phyloP scores from a whole-genome alignment of 495 filamentous ascomycete genomes.

The Hamigera avellanea region DNA sequence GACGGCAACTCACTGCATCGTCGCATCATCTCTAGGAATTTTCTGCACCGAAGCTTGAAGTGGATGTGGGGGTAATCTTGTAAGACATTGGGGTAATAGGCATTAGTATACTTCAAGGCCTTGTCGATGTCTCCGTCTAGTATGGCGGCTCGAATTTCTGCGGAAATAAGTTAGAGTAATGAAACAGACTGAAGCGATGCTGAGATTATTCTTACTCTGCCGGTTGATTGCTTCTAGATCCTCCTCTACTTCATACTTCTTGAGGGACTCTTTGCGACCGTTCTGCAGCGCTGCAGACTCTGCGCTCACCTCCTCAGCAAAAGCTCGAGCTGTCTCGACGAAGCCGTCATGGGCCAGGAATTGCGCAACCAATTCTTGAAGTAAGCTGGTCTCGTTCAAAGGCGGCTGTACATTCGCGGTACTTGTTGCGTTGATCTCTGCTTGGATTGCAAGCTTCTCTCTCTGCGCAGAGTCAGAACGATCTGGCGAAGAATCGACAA shows the following conservation, averaged over 20 bases:
- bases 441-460: slow-evolving; percentile 47
- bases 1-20: slow-evolving; percentile 54
- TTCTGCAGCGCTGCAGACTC: slow-evolving; percentile 56
- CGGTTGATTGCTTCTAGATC: slow-evolving; percentile 80
- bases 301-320: slow-evolving; percentile 68
- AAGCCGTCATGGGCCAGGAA: slow-evolving; percentile 94
- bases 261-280: slow-evolving; percentile 37
- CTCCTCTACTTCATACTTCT: slow-evolving; percentile 64
- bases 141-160: slow-evolving; percentile 79
- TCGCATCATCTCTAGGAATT: slow-evolving; percentile 94
- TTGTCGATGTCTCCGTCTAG: slow-evolving; percentile 89
- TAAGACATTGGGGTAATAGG: slow-evolving; percentile 72
- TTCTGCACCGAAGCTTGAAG: slow-evolving; percentile 81
- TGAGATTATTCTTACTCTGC: slow-evolving; percentile 49
- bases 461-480: too few species aligned
- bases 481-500: neutral
- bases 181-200: neutral
- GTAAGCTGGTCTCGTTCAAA: slow-evolving; percentile 61
- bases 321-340: slow-evolving; percentile 84
- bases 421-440: slow-evolving; percentile 41
- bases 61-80: slow-evolving; percentile 77
- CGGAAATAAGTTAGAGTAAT: slow-evolving; percentile 2
- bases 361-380: slow-evolving; percentile 77
- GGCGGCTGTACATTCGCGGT: slow-evolving; percentile 49
- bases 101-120: slow-evolving; percentile 68